Base-by-base conservation (phyloP, 331 rosid genomes). In the Saraca asoca region DNA sequence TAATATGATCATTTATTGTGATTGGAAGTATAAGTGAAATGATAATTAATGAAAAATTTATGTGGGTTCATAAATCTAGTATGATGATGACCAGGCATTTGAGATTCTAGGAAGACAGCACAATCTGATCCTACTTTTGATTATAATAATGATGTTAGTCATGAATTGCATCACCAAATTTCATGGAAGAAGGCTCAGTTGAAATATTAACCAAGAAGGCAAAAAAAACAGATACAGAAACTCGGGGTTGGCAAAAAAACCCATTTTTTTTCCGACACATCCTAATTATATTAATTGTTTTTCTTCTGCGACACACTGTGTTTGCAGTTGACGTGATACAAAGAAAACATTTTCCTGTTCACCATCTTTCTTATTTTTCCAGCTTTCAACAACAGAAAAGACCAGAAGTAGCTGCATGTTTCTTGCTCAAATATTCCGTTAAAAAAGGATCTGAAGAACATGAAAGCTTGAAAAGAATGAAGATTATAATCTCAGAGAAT, bases 331-430 rank as follows among this genome's bases (percentile, higher is more conserved):
- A 24, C 29, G 51, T 59, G 72, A 17, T 18, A 55, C 34, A 43
- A 20, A 3, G 31, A 24, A 18, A 71, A 16, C 74, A 52, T 41
- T 66, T 74, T 35, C n/a, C 24, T 39, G 35, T 42, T 16, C 62
- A 63, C 29, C 12, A 7, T 11, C 33, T 43, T 14, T 4, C 51
- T 16, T 24, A 16, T 45, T 42, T 15, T 46, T 49, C 51, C 13
- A 13, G 6, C 24, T 65, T 50, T 57, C 58, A 53, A 48, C 17
- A 15, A 12, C 15, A 20, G 11, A 5, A 13, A 0, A n/a, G 53
- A 5, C 19, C 46, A 50, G 20, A 61, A 33, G 4, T 12, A 33
- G 18, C 64, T 18, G 38, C 34, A 16, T 64, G 48, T 53, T 70
- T 39, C 19, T 17, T 5, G 41, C 6, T 7, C 5, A 14, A n/a